Conservation (phyloP, 495 filamentous ascomycete species). For the Glonium stellatum region DNA sequence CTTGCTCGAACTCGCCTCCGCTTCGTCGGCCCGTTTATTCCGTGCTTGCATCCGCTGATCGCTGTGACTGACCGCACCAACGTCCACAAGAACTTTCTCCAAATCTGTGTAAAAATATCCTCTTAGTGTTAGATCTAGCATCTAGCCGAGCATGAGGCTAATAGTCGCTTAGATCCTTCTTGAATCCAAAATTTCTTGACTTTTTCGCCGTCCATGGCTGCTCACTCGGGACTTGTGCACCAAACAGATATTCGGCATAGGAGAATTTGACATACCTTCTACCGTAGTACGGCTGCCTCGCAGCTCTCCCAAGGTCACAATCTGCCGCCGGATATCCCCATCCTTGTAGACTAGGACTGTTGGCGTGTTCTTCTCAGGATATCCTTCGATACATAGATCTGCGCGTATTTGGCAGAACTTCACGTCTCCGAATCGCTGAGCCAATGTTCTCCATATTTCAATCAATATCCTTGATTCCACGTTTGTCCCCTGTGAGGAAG, state of each 20-base stretch:
- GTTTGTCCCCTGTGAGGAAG: slow-evolving; percentile 67
- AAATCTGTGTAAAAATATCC: slow-evolving; percentile 43
- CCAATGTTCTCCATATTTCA: slow-evolving; percentile 81
- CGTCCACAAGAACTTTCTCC: slow-evolving; percentile 69
- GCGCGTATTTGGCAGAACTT: slow-evolving; percentile 97
- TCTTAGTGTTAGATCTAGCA: slow-evolving; percentile 12
- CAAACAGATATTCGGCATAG: background rate
- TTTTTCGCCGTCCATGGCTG: background rate
- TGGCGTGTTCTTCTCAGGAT: slow-evolving; percentile 89
- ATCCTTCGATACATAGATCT: slow-evolving; percentile 91
- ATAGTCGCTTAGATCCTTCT: background rate
- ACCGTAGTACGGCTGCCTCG: slow-evolving; percentile 62
- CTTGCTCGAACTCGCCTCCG: slow-evolving; percentile 41
- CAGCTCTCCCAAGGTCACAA: slow-evolving; percentile 77
- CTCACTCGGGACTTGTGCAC: background rate
- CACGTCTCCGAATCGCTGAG: slow-evolving; percentile 76
- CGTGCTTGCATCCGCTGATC: slow-evolving; percentile 71
- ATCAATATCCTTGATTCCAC: slow-evolving; percentile 73
- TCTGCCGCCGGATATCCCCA: slow-evolving; percentile 80
- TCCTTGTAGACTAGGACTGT: slow-evolving; percentile 90
- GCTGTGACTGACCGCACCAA: slow-evolving; percentile 67
- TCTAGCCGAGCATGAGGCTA: background rate
- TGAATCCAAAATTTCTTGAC: too few relatives aligned
- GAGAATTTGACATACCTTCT: slow-evolving; percentile 43
- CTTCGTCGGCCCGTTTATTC: slow-evolving; percentile 53